Base-by-base conservation (phyloP, 208 protist species). In the Wallacemonas rigidus region DNA sequence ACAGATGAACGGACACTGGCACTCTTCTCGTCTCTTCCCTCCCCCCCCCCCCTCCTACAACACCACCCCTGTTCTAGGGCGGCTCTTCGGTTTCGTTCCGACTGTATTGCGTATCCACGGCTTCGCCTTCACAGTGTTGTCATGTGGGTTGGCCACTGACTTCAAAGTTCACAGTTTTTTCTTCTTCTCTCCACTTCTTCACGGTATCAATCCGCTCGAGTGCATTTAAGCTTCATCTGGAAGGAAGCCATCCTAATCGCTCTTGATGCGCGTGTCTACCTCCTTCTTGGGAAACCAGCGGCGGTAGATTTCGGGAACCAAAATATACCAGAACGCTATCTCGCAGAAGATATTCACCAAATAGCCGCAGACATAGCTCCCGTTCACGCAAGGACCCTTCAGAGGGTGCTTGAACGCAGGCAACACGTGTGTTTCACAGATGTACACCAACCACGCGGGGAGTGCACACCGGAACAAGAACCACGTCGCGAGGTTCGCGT, bases 321-420 rank as follows among this genome's bases (percentile, higher is more conserved):
- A 55, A 41, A 81, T 77, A 35, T 74, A 58, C 40, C 78, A 75
- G 70, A 89, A 86, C 41, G 78, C 77, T 50, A 57, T 55, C 14
- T 73, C 77, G 69, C 81, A 89, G 48, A 89, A 86, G 17, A 82
- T 51, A 60, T 80, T 82, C 45, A 89, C 74, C 2, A 86, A 40
- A 56, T 80, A 79, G 0, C 72, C 81, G 48, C 81, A 86, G 26
- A 89, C 0, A 5, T 74, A 36, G n/a, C 81, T 74, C 11, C 81
- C 75, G 56, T 74, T 38, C 35, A 82, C 41, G 67, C 83, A 89
- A n/a, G 6, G 8, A 17, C 55, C 44, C n/a, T 72, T 40, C 15
- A 53, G 14, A 39, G 17, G 40, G 15, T 67, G 69, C 7, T n/a
- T 11, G 8, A 56, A 53, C 8, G 63, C 38, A n/a, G 75, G 78